These are phyloP conservation scores for Fusarium euwallaceae DNA, from an alignment of 2,329 filamentous ascomycete genomes.

Conservation along the genomic window DNA sequence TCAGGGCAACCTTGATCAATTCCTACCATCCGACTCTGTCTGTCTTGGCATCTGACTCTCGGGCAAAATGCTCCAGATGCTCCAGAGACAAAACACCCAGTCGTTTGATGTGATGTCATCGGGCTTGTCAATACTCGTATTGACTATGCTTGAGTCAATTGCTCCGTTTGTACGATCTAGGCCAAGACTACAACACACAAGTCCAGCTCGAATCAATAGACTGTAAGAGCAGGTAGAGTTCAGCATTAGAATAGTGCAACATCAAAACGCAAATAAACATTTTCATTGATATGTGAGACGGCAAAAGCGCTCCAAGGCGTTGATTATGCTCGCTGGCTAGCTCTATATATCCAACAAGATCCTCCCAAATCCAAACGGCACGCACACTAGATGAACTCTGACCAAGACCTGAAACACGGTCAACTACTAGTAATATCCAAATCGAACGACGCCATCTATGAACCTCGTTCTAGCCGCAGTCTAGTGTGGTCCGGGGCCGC, in stretches of 20 bases:
- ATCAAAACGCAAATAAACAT: background rate
- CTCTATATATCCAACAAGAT: background rate
- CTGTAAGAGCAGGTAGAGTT: background rate
- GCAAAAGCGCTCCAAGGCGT: background rate
- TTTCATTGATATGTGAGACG: background rate
- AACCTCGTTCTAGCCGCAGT: background rate
- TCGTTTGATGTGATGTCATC: background rate
- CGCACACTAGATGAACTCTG: background rate
- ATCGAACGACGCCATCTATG: slow-evolving; percentile 1
- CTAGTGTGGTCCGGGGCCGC: slow-evolving; percentile 10
- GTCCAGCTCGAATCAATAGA: background rate
- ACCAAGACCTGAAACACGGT: background rate
- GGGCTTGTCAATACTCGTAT: background rate
- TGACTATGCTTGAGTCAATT: background rate
- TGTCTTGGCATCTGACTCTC: background rate
- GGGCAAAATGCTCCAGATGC: background rate
- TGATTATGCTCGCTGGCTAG: background rate
- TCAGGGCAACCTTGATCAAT: slow-evolving; percentile 1
- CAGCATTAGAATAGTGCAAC: background rate
- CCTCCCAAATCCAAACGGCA: background rate
- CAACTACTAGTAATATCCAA: background rate
- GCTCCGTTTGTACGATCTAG: background rate
- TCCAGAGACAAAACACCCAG: background rate
- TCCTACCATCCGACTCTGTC: background rate
- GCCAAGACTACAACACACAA: background rate